phyloP scores from a whole-genome alignment of 2,329 filamentous ascomycete genomes.

The Microsporum ferrugineum region DNA sequence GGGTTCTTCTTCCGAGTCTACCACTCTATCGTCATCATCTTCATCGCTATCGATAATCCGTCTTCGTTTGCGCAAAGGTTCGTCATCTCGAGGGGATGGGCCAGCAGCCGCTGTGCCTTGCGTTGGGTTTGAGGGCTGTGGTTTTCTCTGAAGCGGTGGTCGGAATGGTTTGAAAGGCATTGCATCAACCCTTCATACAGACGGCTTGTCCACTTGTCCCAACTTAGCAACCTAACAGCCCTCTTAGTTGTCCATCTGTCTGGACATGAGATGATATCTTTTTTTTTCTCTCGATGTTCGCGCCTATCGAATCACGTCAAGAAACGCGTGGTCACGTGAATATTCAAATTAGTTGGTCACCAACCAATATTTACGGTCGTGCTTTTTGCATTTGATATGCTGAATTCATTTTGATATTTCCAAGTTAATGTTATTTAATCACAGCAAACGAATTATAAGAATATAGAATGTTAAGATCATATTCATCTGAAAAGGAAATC shows the following conservation, averaged over 20 bases:
- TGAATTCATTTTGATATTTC: too few relatives aligned
- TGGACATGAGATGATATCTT: background rate
- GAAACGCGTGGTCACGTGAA: slow-evolving; percentile 3
- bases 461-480: too few relatives aligned
- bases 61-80: slow-evolving; percentile 27
- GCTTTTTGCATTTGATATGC: too few relatives aligned
- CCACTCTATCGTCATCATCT: background rate
- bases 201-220: background rate
- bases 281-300: too few relatives aligned
- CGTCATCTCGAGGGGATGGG: slow-evolving; percentile 4
- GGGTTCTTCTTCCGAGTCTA: background rate
- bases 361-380: too few relatives aligned
- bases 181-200: background rate
- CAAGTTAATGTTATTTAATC: too few relatives aligned
- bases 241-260: background rate
- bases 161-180: slow-evolving; percentile 31
- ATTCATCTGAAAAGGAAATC: too few relatives aligned
- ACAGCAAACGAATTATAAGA: too few relatives aligned
- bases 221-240: background rate
- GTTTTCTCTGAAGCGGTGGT: slow-evolving; percentile 33
- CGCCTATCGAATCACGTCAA: too few relatives aligned
- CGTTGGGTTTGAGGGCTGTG: background rate
- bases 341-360: too few relatives aligned
- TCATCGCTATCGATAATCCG: slow-evolving; percentile 21
- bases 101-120: background rate